Percentiles rank a stretch among this genome's conserved stretches.
Conservation (phyloP, 2,329 filamentous ascomycete species). For the Lecanicillium sp. region DNA sequence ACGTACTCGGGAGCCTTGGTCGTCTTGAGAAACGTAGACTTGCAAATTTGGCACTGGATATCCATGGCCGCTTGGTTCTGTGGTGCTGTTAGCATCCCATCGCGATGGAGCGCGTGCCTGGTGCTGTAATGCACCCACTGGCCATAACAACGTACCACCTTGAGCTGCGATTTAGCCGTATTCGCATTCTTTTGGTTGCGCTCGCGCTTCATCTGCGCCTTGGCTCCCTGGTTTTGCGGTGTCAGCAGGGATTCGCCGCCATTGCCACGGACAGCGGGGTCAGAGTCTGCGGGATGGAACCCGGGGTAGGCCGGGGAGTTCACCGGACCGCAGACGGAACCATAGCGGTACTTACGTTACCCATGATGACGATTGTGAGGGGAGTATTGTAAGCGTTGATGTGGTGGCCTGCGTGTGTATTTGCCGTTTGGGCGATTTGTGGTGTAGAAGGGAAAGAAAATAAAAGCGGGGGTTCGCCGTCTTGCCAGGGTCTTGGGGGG, state of each 20-base stretch:
- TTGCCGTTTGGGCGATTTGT: neutral
- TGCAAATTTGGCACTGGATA: slow-evolving; percentile 71
- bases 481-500: too few species aligned
- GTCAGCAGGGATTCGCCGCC: slow-evolving; percentile 14
- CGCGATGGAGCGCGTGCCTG: too few species aligned
- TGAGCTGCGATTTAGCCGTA: slow-evolving; percentile 58
- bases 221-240: slow-evolving; percentile 43
- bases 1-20: slow-evolving; percentile 62
- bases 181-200: slow-evolving; percentile 56
- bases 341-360: slow-evolving; percentile 7
- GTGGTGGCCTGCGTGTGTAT: neutral
- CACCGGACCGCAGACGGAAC: neutral
- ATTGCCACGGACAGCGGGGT: neutral
- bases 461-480: too few species aligned
- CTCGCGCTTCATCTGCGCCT: slow-evolving; percentile 64
- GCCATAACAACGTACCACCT: slow-evolving; percentile 45
- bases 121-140: too few species aligned
- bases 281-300: neutral
- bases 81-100: neutral
- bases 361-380: slow-evolving; percentile 5
- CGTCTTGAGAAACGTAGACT: slow-evolving; percentile 71
- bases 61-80: slow-evolving; percentile 67
- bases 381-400: neutral
- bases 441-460: too few species aligned
- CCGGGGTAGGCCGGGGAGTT: neutral